phyloP scores from a whole-genome alignment of 2,329 filamentous ascomycete genomes.

The Grosmannia serpens region DNA sequence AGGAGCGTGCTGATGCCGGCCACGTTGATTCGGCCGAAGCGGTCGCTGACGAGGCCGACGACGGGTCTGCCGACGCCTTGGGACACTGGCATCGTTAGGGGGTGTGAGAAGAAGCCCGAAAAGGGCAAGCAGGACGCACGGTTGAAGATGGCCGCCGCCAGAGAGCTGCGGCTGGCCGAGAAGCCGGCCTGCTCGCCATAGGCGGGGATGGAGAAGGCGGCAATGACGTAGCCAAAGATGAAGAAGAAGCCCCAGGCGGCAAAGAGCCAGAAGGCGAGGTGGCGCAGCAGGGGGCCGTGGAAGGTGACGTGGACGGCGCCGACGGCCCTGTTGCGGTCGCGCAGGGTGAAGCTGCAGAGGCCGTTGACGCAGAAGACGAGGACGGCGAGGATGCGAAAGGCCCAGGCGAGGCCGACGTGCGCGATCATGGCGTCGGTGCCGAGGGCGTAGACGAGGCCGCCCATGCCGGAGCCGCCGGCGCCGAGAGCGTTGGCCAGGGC shows the following conservation, averaged over 20 bases:
- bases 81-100: slow-evolving; percentile 25
- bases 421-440: slow-evolving; percentile 57
- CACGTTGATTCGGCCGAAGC: slow-evolving; percentile 61
- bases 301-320: slow-evolving; percentile 56
- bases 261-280: slow-evolving; percentile 51
- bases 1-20: slow-evolving; percentile 52
- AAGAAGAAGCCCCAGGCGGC: slow-evolving; percentile 58
- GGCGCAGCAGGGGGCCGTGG: slow-evolving; percentile 48
- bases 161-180: slow-evolving; percentile 51
- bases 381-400: slow-evolving; percentile 54
- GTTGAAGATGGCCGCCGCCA: slow-evolving; percentile 63
- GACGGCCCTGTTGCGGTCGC: slow-evolving; percentile 60
- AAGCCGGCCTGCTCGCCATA: slow-evolving; percentile 61
- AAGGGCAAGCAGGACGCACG: not conserved
- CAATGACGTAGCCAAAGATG: slow-evolving; percentile 62
- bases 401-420: slow-evolving; percentile 52
- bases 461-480: slow-evolving; percentile 60
- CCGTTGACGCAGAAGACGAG: slow-evolving; percentile 53
- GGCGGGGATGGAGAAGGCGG: slow-evolving; percentile 64
- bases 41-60: slow-evolving; percentile 63
- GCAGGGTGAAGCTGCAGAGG: slow-evolving; percentile 49
- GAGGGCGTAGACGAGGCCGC: slow-evolving; percentile 60
- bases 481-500: slow-evolving; percentile 61
- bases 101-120: not conserved
- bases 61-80: slow-evolving; percentile 58